Percentiles rank a stretch among this genome's conserved stretches.
These are phyloP conservation scores for Pseudohalonectria lignicola DNA, from an alignment of 2,329 filamentous ascomycete species.

Conservation along the genomic window DNA sequence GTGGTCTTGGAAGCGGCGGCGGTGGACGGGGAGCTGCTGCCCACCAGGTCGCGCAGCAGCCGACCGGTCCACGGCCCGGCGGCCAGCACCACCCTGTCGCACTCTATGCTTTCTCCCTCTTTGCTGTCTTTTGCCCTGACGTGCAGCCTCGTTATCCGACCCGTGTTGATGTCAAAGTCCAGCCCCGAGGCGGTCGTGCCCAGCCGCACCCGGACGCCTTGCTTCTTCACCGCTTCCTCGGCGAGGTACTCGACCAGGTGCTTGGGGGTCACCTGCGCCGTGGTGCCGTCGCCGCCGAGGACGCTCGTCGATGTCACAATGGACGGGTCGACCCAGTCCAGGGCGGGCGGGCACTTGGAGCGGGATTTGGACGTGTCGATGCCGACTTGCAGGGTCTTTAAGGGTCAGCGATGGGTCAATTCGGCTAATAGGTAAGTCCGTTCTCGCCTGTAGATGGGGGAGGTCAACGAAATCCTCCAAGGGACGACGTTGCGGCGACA, in stretches of 20 bases:
- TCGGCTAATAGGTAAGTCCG: too few species aligned
- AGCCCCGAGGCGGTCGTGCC: slow-evolving; percentile 47
- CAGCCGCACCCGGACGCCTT: slow-evolving; percentile 56
- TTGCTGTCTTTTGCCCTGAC: slow-evolving; percentile 27
- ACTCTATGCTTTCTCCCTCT: slow-evolving; percentile 10
- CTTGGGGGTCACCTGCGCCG: slow-evolving; percentile 46
- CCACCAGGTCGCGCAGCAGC: slow-evolving; percentile 28
- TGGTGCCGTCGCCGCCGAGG: slow-evolving; percentile 2
- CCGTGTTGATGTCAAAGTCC: slow-evolving; percentile 31
- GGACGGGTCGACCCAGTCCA: neutral
- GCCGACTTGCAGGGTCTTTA: slow-evolving; percentile 1
- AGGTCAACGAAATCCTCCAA: too few species aligned
- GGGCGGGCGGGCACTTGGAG: neutral
- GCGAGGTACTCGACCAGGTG: slow-evolving; percentile 57
- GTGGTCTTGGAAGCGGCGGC: too few species aligned
- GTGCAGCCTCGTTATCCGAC: slow-evolving; percentile 38
- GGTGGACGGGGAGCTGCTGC: neutral
- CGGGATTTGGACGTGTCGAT: slow-evolving; percentile 12
- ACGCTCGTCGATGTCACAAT: slow-evolving; percentile 1
- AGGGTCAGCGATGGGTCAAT: too few species aligned
- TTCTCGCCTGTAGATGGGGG: too few species aligned
- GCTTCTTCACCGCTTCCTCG: slow-evolving; percentile 33
- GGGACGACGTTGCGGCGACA: too few species aligned
- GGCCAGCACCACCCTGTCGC: slow-evolving; percentile 51
- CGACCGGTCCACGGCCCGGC: slow-evolving; percentile 54